Evolutionary conservation across 176 grass and related monocot species (phyloP), one percentile per base, ranked within the genome.

Genomic region (Microstegium vimineum): DNA sequence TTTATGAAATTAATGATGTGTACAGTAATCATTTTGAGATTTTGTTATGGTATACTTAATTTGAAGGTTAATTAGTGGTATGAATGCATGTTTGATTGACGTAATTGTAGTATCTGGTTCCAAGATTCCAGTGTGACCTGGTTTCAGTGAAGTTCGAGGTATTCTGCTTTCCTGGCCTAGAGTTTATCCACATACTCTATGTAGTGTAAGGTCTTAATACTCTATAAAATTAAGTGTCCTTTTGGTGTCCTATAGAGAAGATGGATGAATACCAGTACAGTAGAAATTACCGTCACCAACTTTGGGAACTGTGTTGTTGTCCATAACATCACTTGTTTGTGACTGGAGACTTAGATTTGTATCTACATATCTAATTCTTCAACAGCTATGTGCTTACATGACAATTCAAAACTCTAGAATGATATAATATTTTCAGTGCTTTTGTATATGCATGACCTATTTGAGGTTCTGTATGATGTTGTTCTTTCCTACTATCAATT

Each of bases 1-100:
- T 70, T 71, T 17, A 41, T 71, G 38, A 45, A 27, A 71, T 70
- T 25, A 70, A 70, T 71, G n/a, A 71, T 45, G 37, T 42, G 8
- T 82, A 69, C 35, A 36, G 70, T 17, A 11, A 79, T 7, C 32
- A 36, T 83, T 26, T 79, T 31, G 73, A n/a, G 14, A 85, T 68
- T 52, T 80, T 28, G n/a, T 38, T 77, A 15, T 71, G 8, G 56
- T 78, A 11, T 78, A 11, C 36, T 62, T 43, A 57, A 74, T 14
- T 65, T 13, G 1, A 51, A 34, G 18, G n/a, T 32, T 33, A 51
- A 12, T 31, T 56, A 35, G 54, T 49, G 46, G 8, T 74, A 74
- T 57, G 20, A 41, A 14, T 1, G 2, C 23, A 43, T 42, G 37
- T 20, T 57, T 75, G 20, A 32, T 57, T 32, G 20, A 30, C 18